phyloP scores from a whole-genome alignment of 192 early-diverging fungal genomes.

The Dissophora globulifera region DNA sequence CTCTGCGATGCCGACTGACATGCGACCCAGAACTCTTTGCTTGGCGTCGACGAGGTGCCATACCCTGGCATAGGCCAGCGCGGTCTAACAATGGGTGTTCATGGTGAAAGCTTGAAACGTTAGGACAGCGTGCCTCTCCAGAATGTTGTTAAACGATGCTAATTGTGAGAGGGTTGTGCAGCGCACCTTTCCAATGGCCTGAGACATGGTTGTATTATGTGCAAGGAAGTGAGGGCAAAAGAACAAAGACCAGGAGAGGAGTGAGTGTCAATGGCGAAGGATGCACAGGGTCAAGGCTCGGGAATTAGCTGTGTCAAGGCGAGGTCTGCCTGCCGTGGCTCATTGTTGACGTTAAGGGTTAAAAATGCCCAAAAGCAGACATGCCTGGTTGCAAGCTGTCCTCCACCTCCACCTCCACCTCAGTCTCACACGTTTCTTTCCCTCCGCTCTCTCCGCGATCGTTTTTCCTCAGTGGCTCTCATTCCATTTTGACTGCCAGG shows the following conservation, averaged over 20 bases:
- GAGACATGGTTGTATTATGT: conserved; percentile 59
- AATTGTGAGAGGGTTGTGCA: neutral
- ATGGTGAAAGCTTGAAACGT: no score
- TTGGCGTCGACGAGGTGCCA: conserved; percentile 94
- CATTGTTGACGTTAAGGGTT: conserved; percentile 22
- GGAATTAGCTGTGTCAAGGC: no score
- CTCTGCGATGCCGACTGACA: conserved; percentile 85
- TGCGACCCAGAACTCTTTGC: conserved; percentile 86
- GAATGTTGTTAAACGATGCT: neutral
- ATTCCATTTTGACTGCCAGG: no score
- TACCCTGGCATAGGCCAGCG: conserved; percentile 85
- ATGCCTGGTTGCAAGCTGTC: neutral
- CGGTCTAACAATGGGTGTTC: conserved; percentile 62
- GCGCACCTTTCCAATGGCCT: conserved; percentile 63
- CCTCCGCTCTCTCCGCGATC: neutral
- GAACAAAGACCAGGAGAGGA: neutral
- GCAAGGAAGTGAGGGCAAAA: neutral
- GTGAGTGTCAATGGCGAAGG: neutral
- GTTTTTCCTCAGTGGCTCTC: no score
- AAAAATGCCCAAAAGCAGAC: neutral
- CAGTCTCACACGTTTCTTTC: no score
- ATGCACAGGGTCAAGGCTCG: neutral
- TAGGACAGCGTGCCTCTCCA: neutral
- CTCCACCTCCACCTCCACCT: neutral
- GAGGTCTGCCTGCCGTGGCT: neutral